Evolutionary conservation across 257 asterid species (phyloP).

Genomic region (Nicotiana paniculata): DNA sequence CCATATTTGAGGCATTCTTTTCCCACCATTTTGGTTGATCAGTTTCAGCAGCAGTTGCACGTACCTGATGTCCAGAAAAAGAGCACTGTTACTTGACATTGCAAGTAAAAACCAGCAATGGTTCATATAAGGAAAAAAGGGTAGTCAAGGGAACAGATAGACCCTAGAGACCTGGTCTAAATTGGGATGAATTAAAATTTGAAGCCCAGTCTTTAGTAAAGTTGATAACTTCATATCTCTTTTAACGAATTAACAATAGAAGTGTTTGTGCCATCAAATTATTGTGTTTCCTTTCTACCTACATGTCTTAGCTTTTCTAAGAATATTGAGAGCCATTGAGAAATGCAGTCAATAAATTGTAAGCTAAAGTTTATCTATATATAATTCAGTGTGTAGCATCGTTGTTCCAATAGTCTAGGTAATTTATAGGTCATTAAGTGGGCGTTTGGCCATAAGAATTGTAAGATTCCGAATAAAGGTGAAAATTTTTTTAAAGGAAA

Average conservation of each 20-base stretch:
- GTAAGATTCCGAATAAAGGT: no score
- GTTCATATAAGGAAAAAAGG: background rate
- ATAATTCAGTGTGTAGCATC: background rate
- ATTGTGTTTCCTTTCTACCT: no score
- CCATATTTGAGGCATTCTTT: constrained; percentile 36
- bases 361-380: background rate
- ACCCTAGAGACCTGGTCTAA: background rate
- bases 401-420: no score
- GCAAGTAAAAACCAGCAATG: background rate
- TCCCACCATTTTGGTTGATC: constrained; percentile 52
- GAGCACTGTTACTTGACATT: background rate
- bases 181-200: background rate
- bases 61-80: constrained; percentile 20
- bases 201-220: background rate
- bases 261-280: no score
- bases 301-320: no score
- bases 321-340: no score
- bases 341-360: background rate
- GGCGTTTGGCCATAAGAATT: no score
- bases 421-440: background rate
- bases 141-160: background rate
- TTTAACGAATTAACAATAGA: background rate
- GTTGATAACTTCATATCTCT: background rate
- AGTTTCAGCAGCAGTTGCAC: constrained; percentile 30
- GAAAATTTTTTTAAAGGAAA: no score